Conservation (phyloP, 306 rosid species). For the Malus fusca region DNA sequence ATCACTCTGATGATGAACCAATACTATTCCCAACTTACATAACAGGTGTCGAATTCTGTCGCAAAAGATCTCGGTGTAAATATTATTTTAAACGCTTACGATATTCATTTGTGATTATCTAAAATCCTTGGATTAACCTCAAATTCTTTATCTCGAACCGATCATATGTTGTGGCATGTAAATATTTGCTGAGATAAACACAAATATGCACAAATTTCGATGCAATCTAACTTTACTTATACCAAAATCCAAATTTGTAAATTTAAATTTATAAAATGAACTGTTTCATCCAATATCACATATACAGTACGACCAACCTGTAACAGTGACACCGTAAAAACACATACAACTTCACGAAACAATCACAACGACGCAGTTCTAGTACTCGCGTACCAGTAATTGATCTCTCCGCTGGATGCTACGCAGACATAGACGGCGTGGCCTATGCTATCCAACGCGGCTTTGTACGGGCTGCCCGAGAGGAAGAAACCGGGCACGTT, state of each 20-base stretch:
- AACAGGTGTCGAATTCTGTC: no score
- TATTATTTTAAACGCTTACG: neutral
- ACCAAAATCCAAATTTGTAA: neutral
- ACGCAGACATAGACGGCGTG: slow-evolving; percentile 49
- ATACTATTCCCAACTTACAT: neutral
- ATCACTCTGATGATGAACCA: neutral
- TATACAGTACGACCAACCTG: neutral
- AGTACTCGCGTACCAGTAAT: slow-evolving; percentile 39
- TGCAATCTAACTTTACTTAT: neutral
- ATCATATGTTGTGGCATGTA: neutral
- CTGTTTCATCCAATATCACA: neutral
- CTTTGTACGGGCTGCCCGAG: slow-evolving; percentile 34
- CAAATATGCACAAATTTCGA: neutral
- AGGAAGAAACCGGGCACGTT: slow-evolving; percentile 27
- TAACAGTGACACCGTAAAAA: neutral
- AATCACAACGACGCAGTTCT: neutral
- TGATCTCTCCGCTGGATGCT: slow-evolving; percentile 50
- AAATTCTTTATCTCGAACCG: neutral
- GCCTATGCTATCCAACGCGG: slow-evolving; percentile 49
- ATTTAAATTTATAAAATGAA: neutral
- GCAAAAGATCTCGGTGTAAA: no score
- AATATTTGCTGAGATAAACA: neutral
- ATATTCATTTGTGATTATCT: neutral
- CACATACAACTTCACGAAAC: neutral
- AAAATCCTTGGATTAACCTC: neutral